Evolutionary conservation across 2,329 filamentous ascomycete species (phyloP), one percentile per base, ranked within the genome.

Genomic region (Beauveria bassiana): DNA sequence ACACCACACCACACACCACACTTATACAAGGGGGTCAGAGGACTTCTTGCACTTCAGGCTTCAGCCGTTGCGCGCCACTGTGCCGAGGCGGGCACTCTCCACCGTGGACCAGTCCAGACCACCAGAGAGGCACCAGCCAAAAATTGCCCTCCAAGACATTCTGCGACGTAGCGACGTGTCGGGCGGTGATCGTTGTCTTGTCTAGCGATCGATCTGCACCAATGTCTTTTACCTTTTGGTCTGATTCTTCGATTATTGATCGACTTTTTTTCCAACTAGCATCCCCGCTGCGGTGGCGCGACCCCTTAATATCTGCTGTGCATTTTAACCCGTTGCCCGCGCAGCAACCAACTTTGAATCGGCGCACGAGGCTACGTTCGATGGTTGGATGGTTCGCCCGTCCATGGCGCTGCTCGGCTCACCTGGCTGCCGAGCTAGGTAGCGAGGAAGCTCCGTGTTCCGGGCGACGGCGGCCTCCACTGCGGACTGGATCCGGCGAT

Each of bases 71-170:
- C 56, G 56, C 56, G 56, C 56, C 56, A 59, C 56, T 38, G 9
- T 59, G 46, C 22, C 56, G 46, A 38, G 20, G 46, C 46, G 46
- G 34, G n/a, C 42, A 28, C 51, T 47, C 50, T 24, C 59, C 59
- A 46, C 49, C 50, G 38, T 61, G 59, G 59, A 61, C 59, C 50
- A 61, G 59, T 61, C 59, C 50, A 61, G 59, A 61, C 51, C 59
- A 38, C 59, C 51, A 55, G 47, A 34, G 31, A 22, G 26, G 26
- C 50, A 60, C 42, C 20, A 50, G 45, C 46, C 43, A 50, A 46
- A 55, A 26, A 40, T 50, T 50, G 31, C 56, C 34, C 14, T 5
- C 22, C 46, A 38, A 59, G 56, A 59, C 46, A 59, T 22, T 43
- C 3, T 12, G 31, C 31, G 9, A 31, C 31, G 31, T 12, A 31